phyloP scores from a whole-genome alignment of 1,139 yeast species.

The Wickerhamomyces sp. region DNA sequence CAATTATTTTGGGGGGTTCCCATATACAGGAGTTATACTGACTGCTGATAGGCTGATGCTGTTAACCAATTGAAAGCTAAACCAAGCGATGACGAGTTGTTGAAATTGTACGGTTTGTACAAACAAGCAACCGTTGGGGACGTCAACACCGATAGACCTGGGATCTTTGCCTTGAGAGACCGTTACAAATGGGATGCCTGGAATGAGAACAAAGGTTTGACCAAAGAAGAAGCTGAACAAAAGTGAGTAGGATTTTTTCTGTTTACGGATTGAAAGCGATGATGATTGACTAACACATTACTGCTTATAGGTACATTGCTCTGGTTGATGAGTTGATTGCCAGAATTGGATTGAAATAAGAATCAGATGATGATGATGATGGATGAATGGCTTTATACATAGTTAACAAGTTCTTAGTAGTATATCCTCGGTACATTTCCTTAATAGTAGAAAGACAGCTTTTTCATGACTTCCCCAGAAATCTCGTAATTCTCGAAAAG shows the following conservation, averaged over 20 bases:
- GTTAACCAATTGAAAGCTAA: constrained; percentile 71
- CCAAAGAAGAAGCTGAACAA: constrained; percentile 88
- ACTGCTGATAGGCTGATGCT: constrained; percentile 58
- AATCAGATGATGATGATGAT: not conserved
- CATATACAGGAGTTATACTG: not conserved
- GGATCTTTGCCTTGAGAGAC: constrained; percentile 87
- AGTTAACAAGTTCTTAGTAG: too few species aligned
- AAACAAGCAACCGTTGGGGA: constrained; percentile 98
- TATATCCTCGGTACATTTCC: too few species aligned
- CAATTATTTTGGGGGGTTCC: not conserved
- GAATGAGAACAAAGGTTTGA: constrained; percentile 79
- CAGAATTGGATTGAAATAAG: constrained; percentile 33
- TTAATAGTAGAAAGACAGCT: too few species aligned
- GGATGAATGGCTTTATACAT: not conserved
- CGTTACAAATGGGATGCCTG: constrained; percentile 98
- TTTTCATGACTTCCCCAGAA: too few species aligned
- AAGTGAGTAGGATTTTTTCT: constrained; percentile 27
- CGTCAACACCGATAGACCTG: constrained; percentile 77
- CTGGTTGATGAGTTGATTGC: constrained; percentile 65
- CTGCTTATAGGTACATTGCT: constrained; percentile 47
- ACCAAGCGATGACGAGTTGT: constrained; percentile 83
- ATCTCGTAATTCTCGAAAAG: not conserved
- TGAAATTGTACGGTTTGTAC: constrained; percentile 81
- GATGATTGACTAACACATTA: not conserved
- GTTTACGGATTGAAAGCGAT: not conserved